Evolutionary conservation across 345 rosid genomes (phyloP).

Genomic region (Clausena lansium): DNA sequence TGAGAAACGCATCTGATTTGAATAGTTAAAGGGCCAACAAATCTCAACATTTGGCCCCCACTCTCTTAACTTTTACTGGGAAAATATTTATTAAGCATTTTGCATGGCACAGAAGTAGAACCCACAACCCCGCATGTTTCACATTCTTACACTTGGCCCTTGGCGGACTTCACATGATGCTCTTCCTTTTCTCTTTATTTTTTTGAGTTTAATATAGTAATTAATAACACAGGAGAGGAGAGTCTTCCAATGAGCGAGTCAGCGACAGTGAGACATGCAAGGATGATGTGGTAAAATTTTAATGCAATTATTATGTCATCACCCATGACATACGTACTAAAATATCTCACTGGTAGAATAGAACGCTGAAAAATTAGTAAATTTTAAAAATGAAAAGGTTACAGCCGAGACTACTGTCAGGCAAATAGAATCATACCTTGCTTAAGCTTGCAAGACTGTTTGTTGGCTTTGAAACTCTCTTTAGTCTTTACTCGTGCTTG

Average conservation of each 20-base stretch:
- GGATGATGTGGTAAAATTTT: no score
- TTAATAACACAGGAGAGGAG: neutral
- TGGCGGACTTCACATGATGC: neutral
- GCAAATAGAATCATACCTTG: slow-evolving; percentile 39
- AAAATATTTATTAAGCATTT: neutral
- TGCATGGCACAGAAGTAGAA: neutral
- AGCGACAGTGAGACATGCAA: neutral
- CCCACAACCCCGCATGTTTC: neutral
- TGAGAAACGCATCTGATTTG: neutral
- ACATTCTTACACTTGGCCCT: neutral
- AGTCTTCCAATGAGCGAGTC: no score
- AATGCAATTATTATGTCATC: no score
- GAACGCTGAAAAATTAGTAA: neutral
- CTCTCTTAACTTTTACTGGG: neutral
- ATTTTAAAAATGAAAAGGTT: neutral
- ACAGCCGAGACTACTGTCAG: neutral
- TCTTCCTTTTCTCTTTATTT: neutral
- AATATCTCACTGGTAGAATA: neutral
- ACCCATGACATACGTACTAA: no score
- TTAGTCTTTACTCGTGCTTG: neutral
- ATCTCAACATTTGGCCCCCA: slow-evolving; percentile 5
- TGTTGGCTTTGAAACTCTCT: slow-evolving; percentile 14
- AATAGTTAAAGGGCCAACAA: neutral
- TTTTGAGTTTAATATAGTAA: neutral
- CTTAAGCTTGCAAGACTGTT: slow-evolving; percentile 44